Evolutionary conservation across 176 grass and related monocot species (phyloP).

Genomic region (Carex myosuroides): DNA sequence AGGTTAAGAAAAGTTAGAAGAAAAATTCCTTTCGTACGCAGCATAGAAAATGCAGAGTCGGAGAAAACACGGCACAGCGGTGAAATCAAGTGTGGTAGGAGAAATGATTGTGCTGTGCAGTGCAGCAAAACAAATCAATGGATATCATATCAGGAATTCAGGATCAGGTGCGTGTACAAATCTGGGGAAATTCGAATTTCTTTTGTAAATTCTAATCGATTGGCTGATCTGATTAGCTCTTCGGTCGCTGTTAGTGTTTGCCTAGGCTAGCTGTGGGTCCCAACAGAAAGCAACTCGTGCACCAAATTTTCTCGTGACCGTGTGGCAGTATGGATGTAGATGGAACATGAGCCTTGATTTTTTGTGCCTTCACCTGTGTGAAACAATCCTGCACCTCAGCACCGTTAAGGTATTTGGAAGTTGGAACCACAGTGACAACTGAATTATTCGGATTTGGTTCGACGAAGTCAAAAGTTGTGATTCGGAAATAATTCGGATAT

Average conservation of each 20-base stretch:
- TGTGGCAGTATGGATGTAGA: conserved; percentile 1
- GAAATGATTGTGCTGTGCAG: not conserved
- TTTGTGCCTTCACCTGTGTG: not conserved
- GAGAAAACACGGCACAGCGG: not conserved
- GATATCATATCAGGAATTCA: not conserved
- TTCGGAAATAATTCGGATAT: too few species aligned
- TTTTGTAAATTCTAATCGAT: not conserved
- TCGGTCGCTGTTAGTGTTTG: not conserved
- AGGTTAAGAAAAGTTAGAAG: not conserved
- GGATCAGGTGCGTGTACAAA: not conserved
- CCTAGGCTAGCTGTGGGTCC: not conserved
- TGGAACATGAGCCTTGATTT: not conserved
- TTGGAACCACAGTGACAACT: too few species aligned
- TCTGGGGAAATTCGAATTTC: too few species aligned
- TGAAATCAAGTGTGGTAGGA: not conserved
- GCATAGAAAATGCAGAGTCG: not conserved
- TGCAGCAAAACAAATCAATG: not conserved
- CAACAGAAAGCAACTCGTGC: not conserved
- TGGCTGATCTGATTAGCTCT: not conserved
- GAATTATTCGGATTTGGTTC: too few species aligned
- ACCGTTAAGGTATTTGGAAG: too few species aligned
- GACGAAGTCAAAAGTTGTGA: too few species aligned
- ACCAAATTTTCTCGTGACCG: conserved; percentile 1
- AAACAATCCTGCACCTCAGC: not conserved
- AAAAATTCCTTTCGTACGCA: too few species aligned